phyloP scores from a whole-genome alignment of 768 basidiomycete genomes.

The Bullera alba region DNA sequence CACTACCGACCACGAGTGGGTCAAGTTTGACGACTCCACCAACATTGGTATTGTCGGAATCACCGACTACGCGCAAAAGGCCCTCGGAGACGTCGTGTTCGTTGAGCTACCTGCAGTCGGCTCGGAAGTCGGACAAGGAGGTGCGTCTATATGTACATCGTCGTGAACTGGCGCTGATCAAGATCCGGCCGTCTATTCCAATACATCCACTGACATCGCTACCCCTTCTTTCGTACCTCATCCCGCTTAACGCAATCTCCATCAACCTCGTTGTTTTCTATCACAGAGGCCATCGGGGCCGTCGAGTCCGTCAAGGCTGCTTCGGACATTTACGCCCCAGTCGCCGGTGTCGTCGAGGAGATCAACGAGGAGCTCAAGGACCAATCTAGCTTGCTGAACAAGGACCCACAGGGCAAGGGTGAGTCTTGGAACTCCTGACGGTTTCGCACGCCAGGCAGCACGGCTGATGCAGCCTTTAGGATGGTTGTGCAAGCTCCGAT shows the following conservation, averaged over 20 bases:
- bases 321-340: constrained; percentile 91
- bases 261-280: constrained; percentile 8
- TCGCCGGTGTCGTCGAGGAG: constrained; percentile 73
- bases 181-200: neutral
- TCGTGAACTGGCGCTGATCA: neutral
- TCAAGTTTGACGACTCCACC: constrained; percentile 68
- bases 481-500: constrained; percentile 90
- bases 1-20: constrained; percentile 80
- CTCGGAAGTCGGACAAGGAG: constrained; percentile 60
- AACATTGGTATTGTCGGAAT: constrained; percentile 74
- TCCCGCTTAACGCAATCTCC: neutral
- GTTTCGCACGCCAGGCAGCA: neutral
- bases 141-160: constrained; percentile 50
- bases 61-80: constrained; percentile 84
- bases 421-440: constrained; percentile 19
- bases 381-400: constrained; percentile 78
- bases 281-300: constrained; percentile 71
- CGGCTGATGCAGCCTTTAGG: constrained; percentile 53
- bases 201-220: neutral
- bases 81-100: constrained; percentile 93
- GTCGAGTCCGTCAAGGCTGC: constrained; percentile 96
- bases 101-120: constrained; percentile 77
- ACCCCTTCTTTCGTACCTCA: neutral
- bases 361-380: constrained; percentile 65
- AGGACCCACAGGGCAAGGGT: constrained; percentile 78